These are phyloP conservation scores for Perkinsus olseni DNA, from an alignment of 169 alveolate species.

Conservation along the genomic window DNA sequence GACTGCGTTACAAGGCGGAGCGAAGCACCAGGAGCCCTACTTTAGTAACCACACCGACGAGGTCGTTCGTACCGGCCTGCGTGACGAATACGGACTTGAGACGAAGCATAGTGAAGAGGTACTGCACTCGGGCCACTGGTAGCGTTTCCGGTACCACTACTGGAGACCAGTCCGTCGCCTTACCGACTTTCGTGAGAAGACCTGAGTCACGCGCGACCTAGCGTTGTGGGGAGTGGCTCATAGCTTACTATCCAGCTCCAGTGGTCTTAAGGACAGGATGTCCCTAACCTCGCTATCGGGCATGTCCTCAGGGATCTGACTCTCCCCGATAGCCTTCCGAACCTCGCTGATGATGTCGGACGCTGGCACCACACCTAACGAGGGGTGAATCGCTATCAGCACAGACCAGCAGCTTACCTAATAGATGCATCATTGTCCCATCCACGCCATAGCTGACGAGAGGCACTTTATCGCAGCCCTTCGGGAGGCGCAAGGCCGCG, in stretches of 20 bases:
- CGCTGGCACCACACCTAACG: not conserved
- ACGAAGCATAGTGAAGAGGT: conserved; percentile 53
- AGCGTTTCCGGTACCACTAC: conserved; percentile 46
- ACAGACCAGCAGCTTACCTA: not conserved
- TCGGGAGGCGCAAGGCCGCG: conserved; percentile 29
- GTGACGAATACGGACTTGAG: conserved; percentile 48
- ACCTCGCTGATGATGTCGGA: conserved; percentile 14
- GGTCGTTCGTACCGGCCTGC: conserved; percentile 23
- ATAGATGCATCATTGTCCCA: conserved; percentile 12
- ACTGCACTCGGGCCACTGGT: conserved; percentile 48
- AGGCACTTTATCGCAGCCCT: conserved; percentile 41
- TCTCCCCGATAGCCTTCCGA: conserved; percentile 33
- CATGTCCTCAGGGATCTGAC: conserved; percentile 29
- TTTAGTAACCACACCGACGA: not conserved
- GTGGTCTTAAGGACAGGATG: conserved; percentile 22
- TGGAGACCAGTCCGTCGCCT: conserved; percentile 39
- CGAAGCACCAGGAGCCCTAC: not conserved
- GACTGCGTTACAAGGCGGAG: not conserved
- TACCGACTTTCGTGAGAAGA: conserved; percentile 28
- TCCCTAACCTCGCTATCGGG: conserved; percentile 31
- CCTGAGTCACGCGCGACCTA: too few relatives aligned
- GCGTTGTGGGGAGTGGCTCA: too few relatives aligned
- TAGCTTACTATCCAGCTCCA: conserved; percentile 37
- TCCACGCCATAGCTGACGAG: conserved; percentile 39
- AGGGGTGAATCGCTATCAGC: not conserved